Conservation (phyloP, 2,329 filamentous ascomycete genomes). For the Beauveria medogensis region DNA sequence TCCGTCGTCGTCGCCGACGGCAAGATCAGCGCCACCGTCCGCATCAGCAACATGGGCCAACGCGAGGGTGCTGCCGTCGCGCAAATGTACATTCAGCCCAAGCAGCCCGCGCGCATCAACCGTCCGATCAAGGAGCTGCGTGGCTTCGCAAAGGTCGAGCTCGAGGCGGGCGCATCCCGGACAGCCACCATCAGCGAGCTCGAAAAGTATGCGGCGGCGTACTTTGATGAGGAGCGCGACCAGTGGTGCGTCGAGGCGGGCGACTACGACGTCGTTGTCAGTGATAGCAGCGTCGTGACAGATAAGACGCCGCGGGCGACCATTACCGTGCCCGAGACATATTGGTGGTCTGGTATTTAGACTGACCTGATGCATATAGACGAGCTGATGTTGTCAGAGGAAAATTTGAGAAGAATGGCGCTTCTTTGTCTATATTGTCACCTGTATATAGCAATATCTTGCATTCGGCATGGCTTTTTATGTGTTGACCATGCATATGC, state of each 20-base stretch:
- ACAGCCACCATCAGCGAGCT: constrained; percentile 46
- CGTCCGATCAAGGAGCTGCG: constrained; percentile 55
- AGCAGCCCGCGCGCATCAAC: constrained; percentile 46
- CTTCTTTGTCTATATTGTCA: background rate
- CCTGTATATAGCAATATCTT: background rate
- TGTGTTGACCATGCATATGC: background rate
- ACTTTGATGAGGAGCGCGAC: constrained; percentile 60
- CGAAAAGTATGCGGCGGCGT: constrained; percentile 59
- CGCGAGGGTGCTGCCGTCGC: constrained; percentile 45
- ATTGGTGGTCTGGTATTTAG: constrained; percentile 60
- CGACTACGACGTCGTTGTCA: constrained; percentile 54
- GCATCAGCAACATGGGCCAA: constrained; percentile 54
- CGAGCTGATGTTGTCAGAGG: background rate
- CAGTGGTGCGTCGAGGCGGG: constrained; percentile 61
- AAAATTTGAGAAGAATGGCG: background rate
- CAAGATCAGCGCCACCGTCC: constrained; percentile 40
- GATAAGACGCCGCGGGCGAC: constrained; percentile 39
- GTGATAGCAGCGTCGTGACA: constrained; percentile 45
- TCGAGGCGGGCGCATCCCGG: constrained; percentile 52
- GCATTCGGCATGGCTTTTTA: background rate
- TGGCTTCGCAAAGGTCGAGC: constrained; percentile 55
- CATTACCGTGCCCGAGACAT: constrained; percentile 52
- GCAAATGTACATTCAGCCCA: constrained; percentile 47
- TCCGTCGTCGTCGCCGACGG: constrained; percentile 37
- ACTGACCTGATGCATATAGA: background rate